Base-by-base conservation (phyloP, 78 protist species). In the Dictyostelium firmibasis region DNA sequence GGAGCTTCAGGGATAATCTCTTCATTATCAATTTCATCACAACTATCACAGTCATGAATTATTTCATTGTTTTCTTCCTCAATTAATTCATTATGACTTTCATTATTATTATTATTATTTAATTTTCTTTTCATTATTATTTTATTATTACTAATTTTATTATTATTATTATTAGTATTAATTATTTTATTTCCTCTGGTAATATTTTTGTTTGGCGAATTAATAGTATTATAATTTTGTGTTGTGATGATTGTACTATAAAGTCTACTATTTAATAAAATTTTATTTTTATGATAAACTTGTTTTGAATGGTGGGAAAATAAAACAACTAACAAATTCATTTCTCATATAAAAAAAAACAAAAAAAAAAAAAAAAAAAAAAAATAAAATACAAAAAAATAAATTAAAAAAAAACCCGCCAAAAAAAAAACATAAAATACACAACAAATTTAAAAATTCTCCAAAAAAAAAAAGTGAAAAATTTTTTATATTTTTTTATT, bases 31-130 rank as follows among this genome's bases (percentile, higher is more conserved):
- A 41, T 14, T 81, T 81, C 85, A 25, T 50, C 31, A 81, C 41
- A 31, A 53, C 85, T 81, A 81, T 81, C 85, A 81, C 85, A 81
- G 6, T 79, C 85, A 50, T 79, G 36, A 50, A 50, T 50, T 16
- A 16, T 20, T 81, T 53, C 74, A 47, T 79, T 20, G 1, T 13
- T 4, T 6, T 79, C 70, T 11, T 81, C 31, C 0, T 18, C 10
- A 20, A 25, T 57, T 3, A 18, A 4, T 29, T 70, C 43, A 70
- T 11, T 29, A 29, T 70, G 18, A 14, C 0, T 57, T 20, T 57
- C 67, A 57, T 57, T 20, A 57, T 57, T 57, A 20, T 38, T 38
- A 38, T 38, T 38, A 38, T 38, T 38, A 38, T 4, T 38, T 38
- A 38, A 38, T 38, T 57, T 57, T 57, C 67, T 57, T 57, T 57